These are phyloP conservation scores for Solanum okadae DNA, from an alignment of 257 asterid species.

Conservation along the genomic window DNA sequence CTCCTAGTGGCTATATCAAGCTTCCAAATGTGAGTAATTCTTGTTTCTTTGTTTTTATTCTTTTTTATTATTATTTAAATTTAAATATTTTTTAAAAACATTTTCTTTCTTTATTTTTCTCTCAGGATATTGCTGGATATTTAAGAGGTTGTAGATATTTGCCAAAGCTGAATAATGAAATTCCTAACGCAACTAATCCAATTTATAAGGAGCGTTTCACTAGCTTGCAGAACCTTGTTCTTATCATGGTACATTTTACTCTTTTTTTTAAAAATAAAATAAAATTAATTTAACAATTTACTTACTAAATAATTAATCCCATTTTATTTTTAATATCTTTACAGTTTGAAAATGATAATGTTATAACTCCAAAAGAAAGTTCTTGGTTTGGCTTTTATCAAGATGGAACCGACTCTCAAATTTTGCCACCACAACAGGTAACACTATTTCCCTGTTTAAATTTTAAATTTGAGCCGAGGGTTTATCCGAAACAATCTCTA, in stretches of 20 bases:
- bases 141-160: constrained; percentile 10
- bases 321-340: neutral
- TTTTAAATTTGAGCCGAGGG: neutral
- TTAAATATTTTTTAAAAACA: neutral
- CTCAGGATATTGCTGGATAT: constrained; percentile 14
- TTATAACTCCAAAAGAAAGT: constrained; percentile 21
- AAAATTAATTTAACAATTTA: neutral
- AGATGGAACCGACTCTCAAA: constrained; percentile 5
- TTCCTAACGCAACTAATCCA: neutral
- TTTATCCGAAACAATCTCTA: accelerated
- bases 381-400: constrained; percentile 29
- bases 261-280: too few species aligned
- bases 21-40: constrained; percentile 10
- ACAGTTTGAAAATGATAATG: constrained; percentile 17
- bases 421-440: constrained; percentile 21
- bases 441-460: neutral
- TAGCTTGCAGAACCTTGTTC: constrained; percentile 16
- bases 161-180: constrained; percentile 18
- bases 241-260: constrained; percentile 10
- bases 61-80: neutral
- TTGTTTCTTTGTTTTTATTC: neutral
- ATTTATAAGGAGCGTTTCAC: constrained; percentile 12
- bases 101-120: neutral
- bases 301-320: neutral
- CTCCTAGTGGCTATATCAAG: constrained; percentile 22